Evolutionary conservation across 2,329 filamentous ascomycete species (phyloP), one percentile per base, ranked within the genome.

Genomic region (Dothistroma septosporum): DNA sequence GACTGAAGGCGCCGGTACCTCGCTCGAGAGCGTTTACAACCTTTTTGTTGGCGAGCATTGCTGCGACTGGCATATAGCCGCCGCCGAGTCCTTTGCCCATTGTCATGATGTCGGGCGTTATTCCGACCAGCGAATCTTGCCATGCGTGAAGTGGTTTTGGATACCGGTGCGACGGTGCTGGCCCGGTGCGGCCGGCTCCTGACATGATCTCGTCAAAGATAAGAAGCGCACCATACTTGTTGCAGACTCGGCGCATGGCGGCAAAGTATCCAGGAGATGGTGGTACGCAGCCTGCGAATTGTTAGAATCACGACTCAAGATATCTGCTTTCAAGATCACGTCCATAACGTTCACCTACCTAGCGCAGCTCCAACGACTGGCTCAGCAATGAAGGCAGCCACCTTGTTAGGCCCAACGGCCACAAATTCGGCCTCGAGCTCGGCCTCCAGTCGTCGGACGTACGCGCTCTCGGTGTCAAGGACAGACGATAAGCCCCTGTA

Each of bases 161-260:
- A 52, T 66, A 71, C 24, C 59, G 62, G 14, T 62, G 60, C 5
- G 71, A 66, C 3, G 71, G 68, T 37, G 66, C 66, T 4, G 76
- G 80, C 0, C 85, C 86, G 0, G 80, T 81, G 0, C 85, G 76
- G 1, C 86, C 86, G 73, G 83, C 82, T 1, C 87, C 87, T 53
- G 83, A 87, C 87, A 92, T 90, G 49, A 91, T 81, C 70, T 93
- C 90, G 68, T 94, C 91, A 0, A 93, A 76, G 50, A 93, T 87
- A n/a, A 94, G 78, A 0, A 94, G 81, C 0, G 87, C 85, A 0
- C 87, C 89, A 69, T 93, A 80, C 62, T 83, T 84, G 56, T 87
- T 82, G 71, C 90, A 94, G 1, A 94, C 78, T 1, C 77, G 76
- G 68, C 83, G 83, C 74, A 93, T 84, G 0, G 87, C 88, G 55